These are phyloP conservation scores for Fusarium annulatum DNA, from an alignment of 2,329 filamentous ascomycete species.

Conservation along the genomic window DNA sequence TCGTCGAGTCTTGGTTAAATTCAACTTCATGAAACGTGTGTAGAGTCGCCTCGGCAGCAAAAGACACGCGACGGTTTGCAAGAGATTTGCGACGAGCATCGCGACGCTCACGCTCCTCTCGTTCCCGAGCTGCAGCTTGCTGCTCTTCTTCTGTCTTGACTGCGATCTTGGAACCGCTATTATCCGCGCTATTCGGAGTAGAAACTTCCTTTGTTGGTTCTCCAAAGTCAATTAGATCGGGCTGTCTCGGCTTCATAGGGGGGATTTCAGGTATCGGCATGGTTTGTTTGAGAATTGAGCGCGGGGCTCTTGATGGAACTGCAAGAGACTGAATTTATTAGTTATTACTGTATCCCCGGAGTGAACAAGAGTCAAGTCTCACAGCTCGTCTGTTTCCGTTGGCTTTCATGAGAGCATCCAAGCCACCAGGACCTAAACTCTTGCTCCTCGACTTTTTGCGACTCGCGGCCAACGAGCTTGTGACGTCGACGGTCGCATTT, in stretches of 20 bases:
- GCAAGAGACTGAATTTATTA: conserved; percentile 63
- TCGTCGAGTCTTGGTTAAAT: conserved; percentile 86
- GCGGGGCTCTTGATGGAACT: conserved; percentile 61
- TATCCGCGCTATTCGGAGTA: conserved; percentile 39
- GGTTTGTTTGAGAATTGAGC: conserved; percentile 85
- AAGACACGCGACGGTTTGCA: conserved; percentile 93
- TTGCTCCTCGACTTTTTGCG: conserved; percentile 87
- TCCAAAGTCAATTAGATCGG: conserved; percentile 34
- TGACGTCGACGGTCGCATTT: conserved; percentile 77
- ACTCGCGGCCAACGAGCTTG: conserved; percentile 62
- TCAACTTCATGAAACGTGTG: conserved; percentile 98
- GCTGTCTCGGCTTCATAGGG: conserved; percentile 62
- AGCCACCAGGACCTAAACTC: conserved; percentile 91
- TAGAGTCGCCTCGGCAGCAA: conserved; percentile 95
- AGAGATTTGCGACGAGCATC: conserved; percentile 93
- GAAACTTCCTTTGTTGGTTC: conserved; percentile 18
- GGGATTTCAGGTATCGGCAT: conserved; percentile 76
- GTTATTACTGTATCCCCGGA: conserved; percentile 7
- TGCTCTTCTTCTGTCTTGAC: conserved; percentile 77
- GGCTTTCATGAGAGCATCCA: conserved; percentile 82
- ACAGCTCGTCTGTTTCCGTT: conserved; percentile 85
- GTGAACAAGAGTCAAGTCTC: conserved; percentile 46
- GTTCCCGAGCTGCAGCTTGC: conserved; percentile 74
- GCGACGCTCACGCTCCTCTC: conserved; percentile 78
- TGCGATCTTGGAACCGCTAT: conserved; percentile 66